Evolutionary conservation across 1,284 basidiomycete species (phyloP), one percentile per base, ranked within the genome.

Genomic region (Apiotrichum akiyoshidainum): DNA sequence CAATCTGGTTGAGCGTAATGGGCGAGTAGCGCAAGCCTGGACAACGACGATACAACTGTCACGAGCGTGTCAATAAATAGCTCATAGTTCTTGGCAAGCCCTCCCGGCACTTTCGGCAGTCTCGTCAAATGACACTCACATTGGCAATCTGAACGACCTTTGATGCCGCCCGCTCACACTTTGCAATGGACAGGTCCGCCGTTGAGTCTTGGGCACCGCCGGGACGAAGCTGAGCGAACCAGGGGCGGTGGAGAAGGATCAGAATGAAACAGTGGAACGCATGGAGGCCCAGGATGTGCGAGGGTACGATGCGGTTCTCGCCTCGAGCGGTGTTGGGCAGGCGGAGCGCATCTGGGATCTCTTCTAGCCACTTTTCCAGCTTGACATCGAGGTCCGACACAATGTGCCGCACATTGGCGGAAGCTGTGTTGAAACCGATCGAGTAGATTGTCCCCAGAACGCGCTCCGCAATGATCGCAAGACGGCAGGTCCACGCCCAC

Each of bases 21-120:
- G 68, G 68, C 17, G 61, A 66, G 59, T 65, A 69, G 14, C 68
- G 67, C n/a, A 74, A 54, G 1, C 71, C 71, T 2, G 69, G 69
- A 11, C 58, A 64, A 14, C 51, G 53, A 33, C 66, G 58, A 55
- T 62, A 68, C 13, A 69, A 52, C 52, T 65, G 48, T 6, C 8
- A n/a, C 42, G 26, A 7, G 26, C 7, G 19, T 44, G 42, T 44
- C 19, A 44, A 44, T 44, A 44, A 44, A 44, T 44, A 44, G 42
- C n/a, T 11, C 42, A 1, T 7, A n/a, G 17, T n/a, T n/a, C n/a
- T 21, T 44, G 26, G 26, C 26, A 31, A 31, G 26, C 26, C 26
- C n/a, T n/a, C 26, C 26, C 26, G 26, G 26, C 26, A 31, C 37
- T 5, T 16, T 11, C 37, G 42, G 40, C 8, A 16, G n/a, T 16